Base-by-base conservation (phyloP, 805 yeast species). In the Kazachstania africana region DNA sequence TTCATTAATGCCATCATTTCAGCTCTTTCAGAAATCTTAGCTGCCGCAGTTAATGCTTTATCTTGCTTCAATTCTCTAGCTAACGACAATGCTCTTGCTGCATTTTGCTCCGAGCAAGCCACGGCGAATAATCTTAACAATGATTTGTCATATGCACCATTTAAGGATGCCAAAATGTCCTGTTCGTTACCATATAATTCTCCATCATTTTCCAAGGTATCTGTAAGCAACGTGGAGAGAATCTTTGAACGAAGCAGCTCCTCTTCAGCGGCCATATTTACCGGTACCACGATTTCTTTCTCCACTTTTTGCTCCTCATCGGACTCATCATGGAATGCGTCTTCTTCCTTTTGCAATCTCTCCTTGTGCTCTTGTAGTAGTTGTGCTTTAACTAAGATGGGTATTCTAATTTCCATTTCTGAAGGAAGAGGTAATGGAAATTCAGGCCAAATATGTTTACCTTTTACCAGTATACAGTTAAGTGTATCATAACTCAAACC, bases 381-480 rank as follows among this genome's bases (percentile, higher is more conserved):
- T 31, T 55, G 55, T 19, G 45, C 48, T 36, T 50, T 50, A 35
- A 60, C 40, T 6, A 47, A 35, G 4, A 80, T 62, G 1, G 96
- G 95, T 16, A 85, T 53, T 35, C 65, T 63, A 27, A 85, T 59
- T 10, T 75, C 79, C 40, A 88, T 53, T 45, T 83, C 95, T 8
- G 84, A 68, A 1, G 94, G 88, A 35, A 85, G 63, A 0, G 95
- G 80, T 31, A 91, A 57, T 10, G 97, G 97, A 47, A 83, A 75
- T 3, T 74, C 70, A 1, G 96, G 96, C 55, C 78, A 78, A 20
- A 62, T 60, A 27, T 53, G 54, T 4, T 63, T 62, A 15, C 85
- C 87, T 55, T 81, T 79, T 38, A 83, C 68, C 14, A 83, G 66
- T 32, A 84, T 66, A 54, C 93, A 82, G 40, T 70, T 73, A 44